Evolutionary conservation across 352 stramenopile genomes (phyloP), one percentile per base, ranked within the genome.

Genomic region (Globisporangium megalacanthum): DNA sequence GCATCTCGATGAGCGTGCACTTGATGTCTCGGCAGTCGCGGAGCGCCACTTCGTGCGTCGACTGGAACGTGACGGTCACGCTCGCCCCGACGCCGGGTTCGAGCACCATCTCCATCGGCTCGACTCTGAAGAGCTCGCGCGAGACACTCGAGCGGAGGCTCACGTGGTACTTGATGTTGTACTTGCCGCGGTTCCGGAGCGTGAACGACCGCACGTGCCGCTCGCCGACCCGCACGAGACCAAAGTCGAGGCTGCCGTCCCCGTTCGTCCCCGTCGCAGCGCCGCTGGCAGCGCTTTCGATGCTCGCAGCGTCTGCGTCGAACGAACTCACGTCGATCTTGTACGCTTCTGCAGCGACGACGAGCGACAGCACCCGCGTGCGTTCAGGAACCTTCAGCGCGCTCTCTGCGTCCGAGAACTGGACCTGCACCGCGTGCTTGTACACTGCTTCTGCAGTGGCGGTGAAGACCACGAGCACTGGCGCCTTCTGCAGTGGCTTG

Each of bases 11-110:
- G 44, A 98, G 96, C 6, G 87, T 85, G 56, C 91, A 97, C 53
- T 88, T 86, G 58, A 98, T 94, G 51, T 98, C 92, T 52, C 85
- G 88, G 75, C 92, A 97, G 58, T 97, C 87, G n/a, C 79, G 71
- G 0, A 98, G 68, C 1, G 75, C 70, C 4, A 97, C 69, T 62
- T 98, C 89, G 15, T 66, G 73, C 31, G 58, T 77, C 14, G 89
- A 82, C 19, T 78, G 79, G 60, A 98, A 97, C 0, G 66, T 84
- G 9, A 98, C 75, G 31, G 67, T 82, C 11, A 98, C 75, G 2
- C 79, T 75, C 8, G 70, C 76, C 2, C 61, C 65, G 20, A 83
- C 81, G 0, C 83, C 86, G 6, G 92, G 83, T 29, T 84, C 76
- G 4, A 98, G 73, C 14, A 87, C 51, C 61, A 88, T 78, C 35